Conservation (phyloP, 2,329 filamentous ascomycete species). For the Ascochyta pisi region DNA sequence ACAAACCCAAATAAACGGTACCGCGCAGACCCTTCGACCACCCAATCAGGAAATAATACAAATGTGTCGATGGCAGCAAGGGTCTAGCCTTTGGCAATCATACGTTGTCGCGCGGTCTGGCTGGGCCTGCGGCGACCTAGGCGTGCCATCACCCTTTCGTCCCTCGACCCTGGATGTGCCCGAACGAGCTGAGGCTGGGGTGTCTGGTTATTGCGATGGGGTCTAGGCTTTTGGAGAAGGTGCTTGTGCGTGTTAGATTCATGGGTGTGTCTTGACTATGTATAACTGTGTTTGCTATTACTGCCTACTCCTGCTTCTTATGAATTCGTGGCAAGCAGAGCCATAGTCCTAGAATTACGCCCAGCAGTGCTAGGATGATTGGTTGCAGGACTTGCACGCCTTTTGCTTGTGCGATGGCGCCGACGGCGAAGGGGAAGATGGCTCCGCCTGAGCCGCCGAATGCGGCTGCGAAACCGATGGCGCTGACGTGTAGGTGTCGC, state of each 20-base stretch:
- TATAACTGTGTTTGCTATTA: too few relatives aligned
- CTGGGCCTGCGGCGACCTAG: background rate
- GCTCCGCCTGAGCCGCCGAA: slow-evolving; percentile 78
- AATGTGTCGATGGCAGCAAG: background rate
- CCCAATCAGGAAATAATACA: background rate
- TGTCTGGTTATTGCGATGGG: background rate
- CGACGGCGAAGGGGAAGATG: slow-evolving; percentile 69
- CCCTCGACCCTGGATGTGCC: too few relatives aligned
- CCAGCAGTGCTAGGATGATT: slow-evolving; percentile 63
- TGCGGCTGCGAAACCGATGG: slow-evolving; percentile 80
- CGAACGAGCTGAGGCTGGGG: too few relatives aligned
- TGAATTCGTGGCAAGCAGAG: slow-evolving; percentile 55
- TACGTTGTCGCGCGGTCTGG: background rate
- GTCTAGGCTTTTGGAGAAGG: background rate
- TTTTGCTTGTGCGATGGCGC: slow-evolving; percentile 69
- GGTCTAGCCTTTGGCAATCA: background rate
- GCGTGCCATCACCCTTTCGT: background rate
- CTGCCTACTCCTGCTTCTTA: slow-evolving; percentile 49
- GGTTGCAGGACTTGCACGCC: slow-evolving; percentile 68
- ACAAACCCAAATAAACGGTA: background rate
- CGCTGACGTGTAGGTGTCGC: slow-evolving; percentile 74
- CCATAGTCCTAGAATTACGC: slow-evolving; percentile 61
- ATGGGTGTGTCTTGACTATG: too few relatives aligned
- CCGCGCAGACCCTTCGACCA: background rate
- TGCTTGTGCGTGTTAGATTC: too few relatives aligned